Base-by-base conservation (phyloP, 2,329 filamentous ascomycete genomes). In the Talaromyces marneffei region DNA sequence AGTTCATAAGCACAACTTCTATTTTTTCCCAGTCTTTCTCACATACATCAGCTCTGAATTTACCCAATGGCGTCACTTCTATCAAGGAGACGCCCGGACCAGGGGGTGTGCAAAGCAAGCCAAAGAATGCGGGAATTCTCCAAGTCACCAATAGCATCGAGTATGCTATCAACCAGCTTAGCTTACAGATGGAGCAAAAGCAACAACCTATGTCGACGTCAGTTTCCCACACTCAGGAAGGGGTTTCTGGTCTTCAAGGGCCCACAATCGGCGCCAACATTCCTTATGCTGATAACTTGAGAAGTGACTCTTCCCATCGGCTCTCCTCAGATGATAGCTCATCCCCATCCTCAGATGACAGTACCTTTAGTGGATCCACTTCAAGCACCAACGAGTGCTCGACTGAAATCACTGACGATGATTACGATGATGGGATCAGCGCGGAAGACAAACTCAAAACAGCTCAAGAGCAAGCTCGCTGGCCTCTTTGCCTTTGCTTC, bases 61-160 rank as follows among this genome's bases (percentile, higher is more conserved):
- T 59, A 35, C 64, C 68, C 63, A 69, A 67, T 69, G 69, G 71
- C 63, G 64, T 57, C 55, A 57, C 58, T 63, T 52, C 59, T 29
- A 61, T 64, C 50, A 66, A 66, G 50, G 62, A 64, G 27, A 63
- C 64, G 42, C 54, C 59, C 53, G 69, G 69, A 56, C 60, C 67
- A 44, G 66, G 59, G 59, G 68, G 63, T 57, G 67, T 68, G 64
- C 73, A 70, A 67, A 66, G 65, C 65, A 73, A 62, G 66, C 63
- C 68, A 65, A 67, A 70, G 73, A 75, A 75, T 75, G 73, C 69
- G 67, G 69, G 72, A 63, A 74, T 73, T 70, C 68, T 70, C 46
- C 72, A 69, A 60, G 68, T 57, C 65, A 64, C 73, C 63, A 75
- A 74, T 70, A 70, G 70, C 58, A 66, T 73, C 62, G 71, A 74